Base-by-base conservation (phyloP, 1,284 basidiomycete genomes). In the Wallemia ichthyophaga region DNA sequence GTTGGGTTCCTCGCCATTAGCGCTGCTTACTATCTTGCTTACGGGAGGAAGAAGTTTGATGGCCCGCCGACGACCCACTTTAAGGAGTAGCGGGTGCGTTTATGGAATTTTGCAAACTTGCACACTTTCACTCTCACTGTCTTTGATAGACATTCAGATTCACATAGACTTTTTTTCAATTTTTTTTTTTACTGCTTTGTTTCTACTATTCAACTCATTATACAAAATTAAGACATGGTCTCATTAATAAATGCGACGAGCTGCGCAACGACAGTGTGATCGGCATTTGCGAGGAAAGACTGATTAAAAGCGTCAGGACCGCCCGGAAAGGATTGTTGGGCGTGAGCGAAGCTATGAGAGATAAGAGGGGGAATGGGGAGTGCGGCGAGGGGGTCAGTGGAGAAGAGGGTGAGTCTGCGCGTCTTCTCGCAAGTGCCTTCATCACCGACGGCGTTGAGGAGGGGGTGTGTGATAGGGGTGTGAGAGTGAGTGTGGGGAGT, bases 1-100 rank as follows among this genome's bases (percentile, higher is more conserved):
- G 67, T 64, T 1, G 69, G 67, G 7, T 71, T 71, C 60, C 65
- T 67, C 21, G 58, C 64, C 23, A 67, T 71, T 32, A 68, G 68
- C 1, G 65, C 64, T 0, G 25, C 69, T 13, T 71, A 69, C 68
- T 71, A 71, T 61, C 62, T 64, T n/a, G 63, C 69, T 55, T 68
- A 63, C 61, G 69, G 69, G 11, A 62, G 66, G 53, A 65, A 63
- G 56, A 62, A 69, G 59, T 70, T 67, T 63, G 58, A 59, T 5
- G 69, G 69, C 1, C 69, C 69, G 5, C 67, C 37, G 7, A 48
- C 37, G 11, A 3, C 3, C 11, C 37, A 48, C n/a, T 48, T 17
- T 19, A 48, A 48, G n/a, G 37, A 48, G 11, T 48, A 21, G n/a
- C 17, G 17, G 28, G 28, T 31, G 28, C 28, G 7, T 31, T 31